Evolutionary conservation across 148 eudicot genomes (phyloP).

Genomic region (Arbutus unedo): DNA sequence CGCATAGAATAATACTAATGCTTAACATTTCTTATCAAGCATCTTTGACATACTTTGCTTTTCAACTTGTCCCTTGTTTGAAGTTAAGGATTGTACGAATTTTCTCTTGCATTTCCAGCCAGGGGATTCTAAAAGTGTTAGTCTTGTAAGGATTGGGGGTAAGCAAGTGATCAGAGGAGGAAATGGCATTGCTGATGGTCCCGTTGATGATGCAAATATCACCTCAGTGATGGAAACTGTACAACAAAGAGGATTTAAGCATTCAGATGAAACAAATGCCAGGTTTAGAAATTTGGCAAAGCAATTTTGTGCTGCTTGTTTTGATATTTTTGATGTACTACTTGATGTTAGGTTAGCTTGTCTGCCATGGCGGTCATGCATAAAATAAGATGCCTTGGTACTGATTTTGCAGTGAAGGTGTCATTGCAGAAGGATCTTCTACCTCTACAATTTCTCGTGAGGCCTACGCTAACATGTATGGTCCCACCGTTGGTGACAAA

Average conservation of each 20-base stretch:
- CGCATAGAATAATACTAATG: too few species aligned
- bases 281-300: constrained; percentile 42
- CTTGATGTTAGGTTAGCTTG: background rate
- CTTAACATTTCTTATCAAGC: background rate
- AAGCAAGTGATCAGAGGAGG: constrained; percentile 77
- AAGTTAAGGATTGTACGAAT: background rate
- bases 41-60: background rate
- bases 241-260: constrained; percentile 44
- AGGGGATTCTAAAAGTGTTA: constrained; percentile 85
- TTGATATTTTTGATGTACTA: background rate
- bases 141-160: constrained; percentile 82
- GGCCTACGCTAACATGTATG: constrained; percentile 87
- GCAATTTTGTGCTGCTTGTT: constrained; percentile 2
- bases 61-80: constrained; percentile 1
- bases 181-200: constrained; percentile 71
- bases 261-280: constrained; percentile 56
- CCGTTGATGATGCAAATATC: constrained; percentile 51
- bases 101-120: constrained; percentile 53
- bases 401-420: constrained; percentile 54
- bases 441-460: constrained; percentile 58
- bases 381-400: constrained; percentile 11
- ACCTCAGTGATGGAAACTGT: constrained; percentile 49
- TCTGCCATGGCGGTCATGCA: background rate
- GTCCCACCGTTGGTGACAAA: constrained; percentile 92
- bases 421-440: constrained; percentile 57